Percentiles rank a stretch among this genome's conserved stretches.
Evolutionary conservation across 129 eudicot species (phyloP).

Genomic region (Saussurea involucrata): DNA sequence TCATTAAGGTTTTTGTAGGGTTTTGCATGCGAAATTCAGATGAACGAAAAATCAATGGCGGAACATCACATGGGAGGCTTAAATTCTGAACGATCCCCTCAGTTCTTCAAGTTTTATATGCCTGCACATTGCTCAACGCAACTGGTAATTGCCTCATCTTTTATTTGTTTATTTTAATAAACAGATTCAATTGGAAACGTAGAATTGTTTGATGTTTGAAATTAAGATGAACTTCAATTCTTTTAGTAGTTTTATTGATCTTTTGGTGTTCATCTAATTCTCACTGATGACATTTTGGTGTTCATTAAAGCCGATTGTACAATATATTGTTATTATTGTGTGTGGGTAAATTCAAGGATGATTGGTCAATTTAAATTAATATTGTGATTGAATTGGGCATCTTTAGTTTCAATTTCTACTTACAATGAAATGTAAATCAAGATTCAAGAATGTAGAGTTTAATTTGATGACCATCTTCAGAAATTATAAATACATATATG

Average conservation of each 20-base stretch:
- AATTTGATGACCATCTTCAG: background rate
- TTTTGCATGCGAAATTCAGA: background rate
- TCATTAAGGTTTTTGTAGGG: constrained; percentile 6
- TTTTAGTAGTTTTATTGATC: no score
- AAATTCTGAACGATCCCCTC: constrained; percentile 17
- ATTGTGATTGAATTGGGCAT: background rate
- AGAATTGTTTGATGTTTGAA: background rate
- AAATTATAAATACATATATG: background rate
- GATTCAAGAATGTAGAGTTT: background rate
- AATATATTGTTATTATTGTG: background rate
- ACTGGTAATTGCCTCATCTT: constrained; percentile 13
- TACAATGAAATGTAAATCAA: background rate
- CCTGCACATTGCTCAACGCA: constrained; percentile 29
- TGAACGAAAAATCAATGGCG: constrained; percentile 14
- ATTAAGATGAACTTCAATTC: background rate
- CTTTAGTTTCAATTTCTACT: background rate
- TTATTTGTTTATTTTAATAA: background rate
- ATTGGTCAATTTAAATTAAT: background rate
- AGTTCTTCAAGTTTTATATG: constrained; percentile 30
- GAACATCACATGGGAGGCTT: background rate
- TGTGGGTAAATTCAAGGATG: background rate
- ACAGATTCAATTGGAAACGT: background rate
- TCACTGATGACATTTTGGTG: background rate
- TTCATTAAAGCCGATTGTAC: no score
- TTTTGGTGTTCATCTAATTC: background rate